Conservation (phyloP, 768 basidiomycete genomes). For the Russula lepida region DNA sequence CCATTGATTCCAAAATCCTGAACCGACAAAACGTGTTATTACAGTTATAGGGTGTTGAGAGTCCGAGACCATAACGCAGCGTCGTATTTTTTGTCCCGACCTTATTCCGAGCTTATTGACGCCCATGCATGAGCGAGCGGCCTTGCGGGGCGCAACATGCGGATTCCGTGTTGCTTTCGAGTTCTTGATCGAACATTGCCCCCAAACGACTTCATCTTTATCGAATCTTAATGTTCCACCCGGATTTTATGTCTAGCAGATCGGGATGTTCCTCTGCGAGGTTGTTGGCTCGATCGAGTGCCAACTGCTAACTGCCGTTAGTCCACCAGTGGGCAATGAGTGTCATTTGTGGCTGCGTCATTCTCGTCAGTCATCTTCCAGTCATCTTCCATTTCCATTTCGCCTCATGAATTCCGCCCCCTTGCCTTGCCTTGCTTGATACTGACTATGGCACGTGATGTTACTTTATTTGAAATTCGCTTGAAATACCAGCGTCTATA, state of each 20-base stretch:
- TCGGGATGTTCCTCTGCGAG: too few relatives aligned
- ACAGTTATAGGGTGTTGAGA: too few relatives aligned
- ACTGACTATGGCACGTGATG: not conserved
- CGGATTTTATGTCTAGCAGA: not conserved
- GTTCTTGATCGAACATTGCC: not conserved
- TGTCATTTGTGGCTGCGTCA: not conserved
- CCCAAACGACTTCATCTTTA: not conserved
- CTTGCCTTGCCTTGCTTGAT: conserved; percentile 5
- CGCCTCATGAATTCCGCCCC: conserved; percentile 10
- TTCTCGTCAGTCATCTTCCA: too few relatives aligned
- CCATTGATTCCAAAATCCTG: too few relatives aligned
- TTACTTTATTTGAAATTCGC: not conserved
- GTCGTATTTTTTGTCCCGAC: not conserved
- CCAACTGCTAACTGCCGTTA: too few relatives aligned
- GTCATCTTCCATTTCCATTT: too few relatives aligned
- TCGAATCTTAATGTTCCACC: too few relatives aligned
- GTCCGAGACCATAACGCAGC: not conserved
- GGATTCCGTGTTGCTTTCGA: conserved; percentile 1
- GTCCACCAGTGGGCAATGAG: not conserved
- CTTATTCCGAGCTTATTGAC: not conserved
- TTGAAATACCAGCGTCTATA: not conserved
- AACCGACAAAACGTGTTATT: too few relatives aligned
- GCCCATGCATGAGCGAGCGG: not conserved
- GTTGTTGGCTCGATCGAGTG: not conserved
- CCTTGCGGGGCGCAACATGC: conserved; percentile 3